Percentiles rank a stretch among this genome's conserved stretches.
phyloP scores from a whole-genome alignment of 2,329 filamentous ascomycete species.

The Monilinia aucupariae region DNA sequence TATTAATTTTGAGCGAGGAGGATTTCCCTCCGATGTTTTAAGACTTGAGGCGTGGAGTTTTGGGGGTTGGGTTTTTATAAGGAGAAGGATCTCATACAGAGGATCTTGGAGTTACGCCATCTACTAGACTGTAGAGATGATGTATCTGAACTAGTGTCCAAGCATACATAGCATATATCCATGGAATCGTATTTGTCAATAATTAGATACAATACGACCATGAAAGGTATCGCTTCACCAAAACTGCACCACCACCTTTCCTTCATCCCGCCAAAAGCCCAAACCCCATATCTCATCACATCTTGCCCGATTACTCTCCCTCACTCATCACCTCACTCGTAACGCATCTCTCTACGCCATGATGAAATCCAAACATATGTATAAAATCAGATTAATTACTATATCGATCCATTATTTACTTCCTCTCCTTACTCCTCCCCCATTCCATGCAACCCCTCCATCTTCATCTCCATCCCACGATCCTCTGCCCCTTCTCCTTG shows the following conservation, averaged over 20 bases:
- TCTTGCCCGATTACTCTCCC: not conserved
- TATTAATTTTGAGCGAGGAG: slow-evolving; percentile 17
- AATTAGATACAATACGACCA: not conserved
- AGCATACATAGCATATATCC: not conserved
- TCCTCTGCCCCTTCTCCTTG: too few species aligned
- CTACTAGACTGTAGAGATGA: not conserved
- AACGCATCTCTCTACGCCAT: too few species aligned
- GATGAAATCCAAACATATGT: not conserved
- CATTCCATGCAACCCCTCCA: too few species aligned
- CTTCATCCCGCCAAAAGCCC: not conserved
- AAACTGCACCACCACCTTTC: not conserved
- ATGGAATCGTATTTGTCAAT: not conserved
- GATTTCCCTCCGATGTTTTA: not conserved
- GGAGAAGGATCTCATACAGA: not conserved
- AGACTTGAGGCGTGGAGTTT: slow-evolving; percentile 1
- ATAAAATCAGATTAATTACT: not conserved
- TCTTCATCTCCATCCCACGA: too few species aligned
- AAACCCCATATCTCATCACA: not conserved
- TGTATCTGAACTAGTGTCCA: not conserved
- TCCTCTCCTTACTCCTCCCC: too few species aligned
- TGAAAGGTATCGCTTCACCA: too few species aligned
- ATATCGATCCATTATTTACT: not conserved
- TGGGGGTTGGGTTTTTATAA: not conserved
- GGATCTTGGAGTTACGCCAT: not conserved
- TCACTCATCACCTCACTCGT: not conserved